phyloP scores from a whole-genome alignment of 345 rosid species.

The Populus euphratica region DNA sequence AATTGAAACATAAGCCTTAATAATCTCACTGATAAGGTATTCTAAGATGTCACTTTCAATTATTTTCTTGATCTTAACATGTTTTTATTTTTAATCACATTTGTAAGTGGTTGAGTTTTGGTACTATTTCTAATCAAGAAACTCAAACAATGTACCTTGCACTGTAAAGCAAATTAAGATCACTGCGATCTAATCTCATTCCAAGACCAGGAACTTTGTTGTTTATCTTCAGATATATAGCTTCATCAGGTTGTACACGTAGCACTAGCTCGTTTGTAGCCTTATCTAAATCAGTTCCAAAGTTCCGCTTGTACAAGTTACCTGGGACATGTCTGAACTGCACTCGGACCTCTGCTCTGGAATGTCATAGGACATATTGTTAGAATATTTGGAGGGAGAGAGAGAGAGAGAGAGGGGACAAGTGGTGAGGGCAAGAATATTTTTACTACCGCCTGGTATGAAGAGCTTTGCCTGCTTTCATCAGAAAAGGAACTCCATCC shows the following conservation, averaged over 20 bases:
- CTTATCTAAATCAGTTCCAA: slow-evolving; percentile 70
- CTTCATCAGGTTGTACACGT: slow-evolving; percentile 94
- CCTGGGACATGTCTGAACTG: slow-evolving; percentile 92
- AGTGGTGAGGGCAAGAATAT: not conserved
- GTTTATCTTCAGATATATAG: slow-evolving; percentile 89
- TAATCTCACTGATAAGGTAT: not conserved
- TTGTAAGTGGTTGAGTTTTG: too few species aligned
- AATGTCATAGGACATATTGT: slow-evolving; percentile 9
- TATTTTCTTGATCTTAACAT: too few species aligned
- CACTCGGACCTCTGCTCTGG: slow-evolving; percentile 86
- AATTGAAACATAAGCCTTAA: not conserved
- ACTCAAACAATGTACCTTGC: slow-evolving; percentile 43
- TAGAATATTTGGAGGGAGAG: not conserved
- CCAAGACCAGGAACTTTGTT: slow-evolving; percentile 95
- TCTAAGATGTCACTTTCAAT: too few species aligned
- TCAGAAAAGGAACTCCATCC: slow-evolving; percentile 94
- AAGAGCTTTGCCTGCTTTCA: slow-evolving; percentile 94
- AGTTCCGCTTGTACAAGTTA: slow-evolving; percentile 67
- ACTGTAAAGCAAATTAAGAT: slow-evolving; percentile 70
- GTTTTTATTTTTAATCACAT: too few species aligned
- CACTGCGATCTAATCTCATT: slow-evolving; percentile 87
- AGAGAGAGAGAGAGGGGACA: not conserved
- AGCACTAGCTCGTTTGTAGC: slow-evolving; percentile 88
- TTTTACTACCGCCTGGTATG: slow-evolving; percentile 56
- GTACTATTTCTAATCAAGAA: too few species aligned